Evolutionary conservation across 352 stramenopile species (phyloP).

Genomic region (Pythium aristosporum): DNA sequence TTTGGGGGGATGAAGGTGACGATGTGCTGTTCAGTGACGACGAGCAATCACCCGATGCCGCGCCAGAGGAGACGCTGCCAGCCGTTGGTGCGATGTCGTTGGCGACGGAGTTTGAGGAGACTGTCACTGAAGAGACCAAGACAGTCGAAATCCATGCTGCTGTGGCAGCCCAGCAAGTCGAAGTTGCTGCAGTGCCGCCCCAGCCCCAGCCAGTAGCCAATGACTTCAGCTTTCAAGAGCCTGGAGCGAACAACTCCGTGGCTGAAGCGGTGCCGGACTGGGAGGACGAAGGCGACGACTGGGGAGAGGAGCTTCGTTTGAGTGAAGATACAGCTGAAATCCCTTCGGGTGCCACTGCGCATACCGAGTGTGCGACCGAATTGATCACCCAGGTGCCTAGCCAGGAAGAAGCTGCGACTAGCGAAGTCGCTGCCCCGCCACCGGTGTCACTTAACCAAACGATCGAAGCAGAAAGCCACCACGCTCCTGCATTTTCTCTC

Average conservation of each 20-base stretch:
- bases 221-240: neutral
- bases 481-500: neutral
- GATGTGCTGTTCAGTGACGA: conserved; percentile 61
- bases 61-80: conserved; percentile 16
- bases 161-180: no score
- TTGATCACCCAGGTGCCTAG: neutral
- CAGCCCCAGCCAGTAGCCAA: neutral
- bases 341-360: neutral
- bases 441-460: neutral
- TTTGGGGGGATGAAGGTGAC: conserved; percentile 63
- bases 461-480: neutral
- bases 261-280: neutral
- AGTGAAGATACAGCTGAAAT: neutral
- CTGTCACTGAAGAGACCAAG: neutral
- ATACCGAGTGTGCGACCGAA: neutral
- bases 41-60: conserved; percentile 39
- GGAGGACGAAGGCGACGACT: neutral
- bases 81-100: conserved; percentile 16
- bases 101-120: neutral
- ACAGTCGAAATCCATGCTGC: neutral
- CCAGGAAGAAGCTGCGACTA: neutral
- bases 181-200: no score
- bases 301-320: neutral
- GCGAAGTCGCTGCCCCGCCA: neutral
- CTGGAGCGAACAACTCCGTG: neutral